Percentiles rank a stretch among this genome's conserved stretches.
phyloP scores from a whole-genome alignment of 148 eudicot genomes.

The Nepenthes mirabilis region DNA sequence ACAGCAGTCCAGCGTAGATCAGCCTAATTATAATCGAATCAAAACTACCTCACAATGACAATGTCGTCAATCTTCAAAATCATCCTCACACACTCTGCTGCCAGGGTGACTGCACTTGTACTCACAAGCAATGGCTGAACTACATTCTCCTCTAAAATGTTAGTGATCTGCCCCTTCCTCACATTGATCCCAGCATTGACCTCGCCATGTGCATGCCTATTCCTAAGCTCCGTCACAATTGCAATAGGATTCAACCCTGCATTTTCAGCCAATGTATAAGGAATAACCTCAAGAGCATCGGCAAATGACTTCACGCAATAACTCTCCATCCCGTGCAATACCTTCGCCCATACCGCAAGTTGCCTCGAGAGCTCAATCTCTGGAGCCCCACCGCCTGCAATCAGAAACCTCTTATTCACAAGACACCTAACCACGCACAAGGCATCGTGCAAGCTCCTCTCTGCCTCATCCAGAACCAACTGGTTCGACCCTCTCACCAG shows the following conservation, averaged over 20 bases:
- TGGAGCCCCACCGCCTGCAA: slow-evolving; percentile 98
- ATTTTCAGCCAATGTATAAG: slow-evolving; percentile 92
- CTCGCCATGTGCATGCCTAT: slow-evolving; percentile 95
- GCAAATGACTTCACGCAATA: slow-evolving; percentile 80
- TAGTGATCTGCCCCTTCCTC: slow-evolving; percentile 96
- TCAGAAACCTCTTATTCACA: slow-evolving; percentile 79
- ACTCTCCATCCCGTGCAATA: slow-evolving; percentile 90
- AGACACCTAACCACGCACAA: slow-evolving; percentile 93
- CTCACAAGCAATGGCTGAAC: slow-evolving; percentile 94
- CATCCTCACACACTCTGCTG: slow-evolving; percentile 93
- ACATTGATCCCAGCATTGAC: slow-evolving; percentile 93
- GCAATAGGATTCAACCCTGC: slow-evolving; percentile 87
- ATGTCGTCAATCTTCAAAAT: slow-evolving; percentile 99
- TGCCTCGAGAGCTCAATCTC: slow-evolving; percentile 94
- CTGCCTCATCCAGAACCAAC: slow-evolving; percentile 93
- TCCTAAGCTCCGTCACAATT: slow-evolving; percentile 89
- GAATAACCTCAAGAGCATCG: slow-evolving; percentile 91
- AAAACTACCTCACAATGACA: slow-evolving; percentile 76
- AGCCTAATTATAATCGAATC: neutral
- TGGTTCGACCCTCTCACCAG: slow-evolving; percentile 86
- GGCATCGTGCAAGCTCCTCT: slow-evolving; percentile 97
- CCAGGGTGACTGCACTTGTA: slow-evolving; percentile 78
- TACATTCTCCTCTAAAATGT: slow-evolving; percentile 90
- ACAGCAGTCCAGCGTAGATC: too few species aligned
- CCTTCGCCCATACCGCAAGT: slow-evolving; percentile 94